phyloP scores from a whole-genome alignment of 768 basidiomycete species.

The Boletales sp. region DNA sequence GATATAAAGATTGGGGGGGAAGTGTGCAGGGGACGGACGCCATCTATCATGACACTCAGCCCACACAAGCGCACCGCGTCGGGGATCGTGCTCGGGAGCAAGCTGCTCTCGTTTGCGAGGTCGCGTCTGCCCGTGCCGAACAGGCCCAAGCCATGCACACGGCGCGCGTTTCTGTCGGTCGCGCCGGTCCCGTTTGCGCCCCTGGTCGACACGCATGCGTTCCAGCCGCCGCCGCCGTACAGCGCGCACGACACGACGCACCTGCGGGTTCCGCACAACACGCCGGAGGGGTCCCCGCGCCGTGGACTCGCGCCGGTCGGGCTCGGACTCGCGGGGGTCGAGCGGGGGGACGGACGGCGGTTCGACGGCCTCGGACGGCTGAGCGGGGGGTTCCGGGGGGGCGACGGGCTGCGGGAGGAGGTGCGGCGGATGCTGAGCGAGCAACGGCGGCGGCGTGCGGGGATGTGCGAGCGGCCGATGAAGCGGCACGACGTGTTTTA shows the following conservation, averaged over 20 bases:
- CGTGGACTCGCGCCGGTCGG: slow-evolving; percentile 10
- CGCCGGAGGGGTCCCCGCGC: slow-evolving; percentile 8
- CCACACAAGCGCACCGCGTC: slow-evolving; percentile 1
- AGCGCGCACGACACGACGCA: neutral
- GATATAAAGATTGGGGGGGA: too few species aligned
- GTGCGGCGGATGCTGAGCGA: slow-evolving; percentile 20
- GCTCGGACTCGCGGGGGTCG: slow-evolving; percentile 26
- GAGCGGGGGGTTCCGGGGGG: slow-evolving; percentile 23
- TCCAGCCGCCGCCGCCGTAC: slow-evolving; percentile 14
- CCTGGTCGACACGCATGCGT: slow-evolving; percentile 15
- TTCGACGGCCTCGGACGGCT: slow-evolving; percentile 29
- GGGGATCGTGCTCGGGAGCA: slow-evolving; percentile 13
- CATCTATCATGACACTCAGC: neutral
- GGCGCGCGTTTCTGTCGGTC: slow-evolving; percentile 10
- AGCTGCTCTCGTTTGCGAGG: slow-evolving; percentile 16
- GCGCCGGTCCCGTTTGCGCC: slow-evolving; percentile 27
- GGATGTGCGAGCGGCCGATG: slow-evolving; percentile 15
- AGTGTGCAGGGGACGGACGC: too few species aligned
- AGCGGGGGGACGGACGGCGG: slow-evolving; percentile 19
- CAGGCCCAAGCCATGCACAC: slow-evolving; percentile 12
- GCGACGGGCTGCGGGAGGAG: slow-evolving; percentile 16
- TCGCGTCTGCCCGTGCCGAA: slow-evolving; percentile 22
- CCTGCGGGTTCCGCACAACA: slow-evolving; percentile 27
- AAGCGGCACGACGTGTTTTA: slow-evolving; percentile 30
- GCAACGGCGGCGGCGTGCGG: slow-evolving; percentile 15